A percentile compares a stretch with the other conserved stretches of the same genome.
Conservation (phyloP, 2,329 filamentous ascomycete genomes). For the Alternaria hordeiaustralica region DNA sequence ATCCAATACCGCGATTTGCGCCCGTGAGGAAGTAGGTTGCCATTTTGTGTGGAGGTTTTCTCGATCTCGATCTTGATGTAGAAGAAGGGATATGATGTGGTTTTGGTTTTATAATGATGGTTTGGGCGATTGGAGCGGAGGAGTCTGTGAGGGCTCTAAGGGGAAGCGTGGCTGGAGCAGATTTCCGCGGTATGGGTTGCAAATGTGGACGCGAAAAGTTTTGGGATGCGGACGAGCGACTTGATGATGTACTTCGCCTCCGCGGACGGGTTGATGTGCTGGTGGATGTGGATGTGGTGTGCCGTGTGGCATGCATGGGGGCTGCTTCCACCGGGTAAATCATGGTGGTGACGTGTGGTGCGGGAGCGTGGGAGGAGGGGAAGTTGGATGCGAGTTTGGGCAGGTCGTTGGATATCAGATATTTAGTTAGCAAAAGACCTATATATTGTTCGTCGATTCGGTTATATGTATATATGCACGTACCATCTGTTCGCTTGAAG, state of each 20-base stretch:
- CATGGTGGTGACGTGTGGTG: conserved; percentile 8
- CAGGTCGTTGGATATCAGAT: neutral
- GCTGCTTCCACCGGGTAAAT: conserved; percentile 21
- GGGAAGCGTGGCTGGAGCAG: neutral
- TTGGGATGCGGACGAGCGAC: conserved; percentile 1
- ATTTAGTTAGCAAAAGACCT: neutral
- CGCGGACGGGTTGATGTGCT: conserved; percentile 4
- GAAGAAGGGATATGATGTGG: neutral
- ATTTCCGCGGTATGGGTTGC: neutral
- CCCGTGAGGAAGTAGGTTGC: conserved; percentile 44
- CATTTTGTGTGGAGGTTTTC: conserved; percentile 21
- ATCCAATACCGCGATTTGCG: conserved; percentile 41
- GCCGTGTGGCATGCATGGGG: conserved; percentile 7
- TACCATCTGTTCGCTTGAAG: conserved; percentile 9
- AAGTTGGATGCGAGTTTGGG: neutral
- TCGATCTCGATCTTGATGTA: neutral
- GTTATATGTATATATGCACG: conserved; percentile 12
- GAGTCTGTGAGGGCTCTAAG: conserved; percentile 1
- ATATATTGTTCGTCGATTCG: neutral
- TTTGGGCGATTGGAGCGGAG: conserved; percentile 6
- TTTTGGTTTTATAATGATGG: conserved; percentile 3
- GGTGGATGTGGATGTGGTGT: neutral
- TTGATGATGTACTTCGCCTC: conserved; percentile 16
- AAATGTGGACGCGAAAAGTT: conserved; percentile 18
- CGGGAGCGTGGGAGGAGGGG: neutral